A percentile compares a stretch with the other conserved stretches of the same genome.
Conservation (phyloP, 1,284 basidiomycete genomes). For the Earliella scabrosa region DNA sequence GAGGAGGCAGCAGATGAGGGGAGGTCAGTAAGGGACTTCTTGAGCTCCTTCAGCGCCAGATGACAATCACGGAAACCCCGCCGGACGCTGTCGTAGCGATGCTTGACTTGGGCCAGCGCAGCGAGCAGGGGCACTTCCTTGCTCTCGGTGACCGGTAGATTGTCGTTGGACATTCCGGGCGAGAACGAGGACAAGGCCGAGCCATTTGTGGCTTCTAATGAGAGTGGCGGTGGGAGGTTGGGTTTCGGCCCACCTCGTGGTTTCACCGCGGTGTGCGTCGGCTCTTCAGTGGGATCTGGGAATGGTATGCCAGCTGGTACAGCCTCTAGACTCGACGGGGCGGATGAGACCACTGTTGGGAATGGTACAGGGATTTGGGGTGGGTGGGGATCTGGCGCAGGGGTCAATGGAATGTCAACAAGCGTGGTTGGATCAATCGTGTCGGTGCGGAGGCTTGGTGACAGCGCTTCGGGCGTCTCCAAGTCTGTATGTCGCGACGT, state of each 20-base stretch:
- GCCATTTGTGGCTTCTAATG: slow-evolving; percentile 19
- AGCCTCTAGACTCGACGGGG: no score
- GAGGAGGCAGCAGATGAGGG: slow-evolving; percentile 14
- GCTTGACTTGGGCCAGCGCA: slow-evolving; percentile 46
- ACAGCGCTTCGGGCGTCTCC: no score
- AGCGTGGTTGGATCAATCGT: no score
- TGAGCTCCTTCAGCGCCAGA: slow-evolving; percentile 62
- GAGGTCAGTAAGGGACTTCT: slow-evolving; percentile 39
- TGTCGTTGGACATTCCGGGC: background rate
- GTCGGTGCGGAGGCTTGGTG: no score
- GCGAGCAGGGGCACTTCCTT: slow-evolving; percentile 42
- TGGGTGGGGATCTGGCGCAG: no score
- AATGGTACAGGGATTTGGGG: background rate
- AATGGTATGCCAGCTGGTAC: background rate
- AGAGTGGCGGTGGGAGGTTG: slow-evolving; percentile 11
- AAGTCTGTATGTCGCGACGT: no score
- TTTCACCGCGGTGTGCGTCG: background rate
- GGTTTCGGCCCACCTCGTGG: background rate
- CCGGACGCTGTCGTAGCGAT: slow-evolving; percentile 67
- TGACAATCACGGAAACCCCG: slow-evolving; percentile 72
- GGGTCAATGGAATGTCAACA: no score
- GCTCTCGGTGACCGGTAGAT: background rate
- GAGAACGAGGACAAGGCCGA: slow-evolving; percentile 13
- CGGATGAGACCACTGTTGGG: no score
- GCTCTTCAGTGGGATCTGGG: background rate